phyloP scores from a whole-genome alignment of 331 rosid species.

The Quercus phellos region DNA sequence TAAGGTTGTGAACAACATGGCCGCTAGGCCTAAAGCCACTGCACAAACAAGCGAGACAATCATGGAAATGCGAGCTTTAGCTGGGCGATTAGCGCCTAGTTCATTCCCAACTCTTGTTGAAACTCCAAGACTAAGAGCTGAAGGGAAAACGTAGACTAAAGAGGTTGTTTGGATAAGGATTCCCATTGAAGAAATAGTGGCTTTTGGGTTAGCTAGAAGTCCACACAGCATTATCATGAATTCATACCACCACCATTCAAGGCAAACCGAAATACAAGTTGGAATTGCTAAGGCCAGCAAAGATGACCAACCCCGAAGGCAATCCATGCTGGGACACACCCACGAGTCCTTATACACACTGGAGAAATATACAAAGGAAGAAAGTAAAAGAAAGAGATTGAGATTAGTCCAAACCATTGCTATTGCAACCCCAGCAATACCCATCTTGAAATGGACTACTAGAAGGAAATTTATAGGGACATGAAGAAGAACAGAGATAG shows the following conservation, averaged over 20 bases:
- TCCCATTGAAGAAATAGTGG: constrained; percentile 91
- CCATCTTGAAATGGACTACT: constrained; percentile 60
- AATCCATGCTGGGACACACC: constrained; percentile 69
- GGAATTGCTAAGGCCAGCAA: constrained; percentile 70
- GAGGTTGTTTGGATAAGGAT: constrained; percentile 85
- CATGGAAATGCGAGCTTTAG: constrained; percentile 70
- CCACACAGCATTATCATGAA: constrained; percentile 88
- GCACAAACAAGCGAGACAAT: constrained; percentile 61
- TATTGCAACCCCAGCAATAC: constrained; percentile 76
- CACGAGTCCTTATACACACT: constrained; percentile 71
- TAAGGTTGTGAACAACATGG: constrained; percentile 56
- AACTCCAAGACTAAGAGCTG: constrained; percentile 78
- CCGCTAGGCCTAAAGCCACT: constrained; percentile 49
- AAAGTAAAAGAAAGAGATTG: constrained; percentile 56
- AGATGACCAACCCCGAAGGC: constrained; percentile 71
- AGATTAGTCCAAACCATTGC: constrained; percentile 80
- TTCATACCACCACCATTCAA: constrained; percentile 99
- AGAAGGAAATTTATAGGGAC: constrained; percentile 76
- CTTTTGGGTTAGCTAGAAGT: constrained; percentile 62
- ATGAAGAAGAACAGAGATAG: constrained; percentile 69
- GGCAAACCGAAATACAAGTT: constrained; percentile 82
- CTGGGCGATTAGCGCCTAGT: constrained; percentile 74
- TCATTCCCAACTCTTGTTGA: constrained; percentile 79
- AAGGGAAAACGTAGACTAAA: constrained; percentile 80
- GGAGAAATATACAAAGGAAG: constrained; percentile 59